Evolutionary conservation across 305 asterid species (phyloP).

Genomic region (Rubia peregrina): DNA sequence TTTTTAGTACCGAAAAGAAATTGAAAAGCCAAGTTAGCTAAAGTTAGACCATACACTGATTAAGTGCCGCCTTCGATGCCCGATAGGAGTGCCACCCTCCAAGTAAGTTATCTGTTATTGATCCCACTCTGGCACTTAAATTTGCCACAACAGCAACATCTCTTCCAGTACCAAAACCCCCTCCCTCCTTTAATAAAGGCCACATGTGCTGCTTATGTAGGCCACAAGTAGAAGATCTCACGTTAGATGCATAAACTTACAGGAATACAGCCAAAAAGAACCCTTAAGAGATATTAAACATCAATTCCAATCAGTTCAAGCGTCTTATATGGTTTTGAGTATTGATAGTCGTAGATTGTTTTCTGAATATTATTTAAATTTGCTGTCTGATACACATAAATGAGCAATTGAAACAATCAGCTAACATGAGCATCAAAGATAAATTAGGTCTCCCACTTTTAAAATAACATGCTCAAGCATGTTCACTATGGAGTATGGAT

Average conservation of each 20-base stretch:
- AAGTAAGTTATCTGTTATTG: slow-evolving; percentile 70
- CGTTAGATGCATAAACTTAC: not conserved
- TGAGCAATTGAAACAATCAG: not conserved
- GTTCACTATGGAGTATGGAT: no score
- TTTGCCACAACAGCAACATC: slow-evolving; percentile 64
- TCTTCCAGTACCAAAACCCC: slow-evolving; percentile 53
- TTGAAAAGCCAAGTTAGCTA: slow-evolving; percentile 6
- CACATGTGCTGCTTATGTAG: slow-evolving; percentile 67
- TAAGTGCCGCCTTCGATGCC: slow-evolving; percentile 76
- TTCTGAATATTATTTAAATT: not conserved
- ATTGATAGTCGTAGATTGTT: not conserved
- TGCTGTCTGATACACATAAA: not conserved
- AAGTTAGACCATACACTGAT: slow-evolving; percentile 53
- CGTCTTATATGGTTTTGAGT: not conserved
- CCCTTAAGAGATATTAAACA: not conserved
- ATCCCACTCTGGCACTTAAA: slow-evolving; percentile 90
- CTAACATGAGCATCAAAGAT: not conserved
- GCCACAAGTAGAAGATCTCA: slow-evolving; percentile 14
- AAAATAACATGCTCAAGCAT: not conserved
- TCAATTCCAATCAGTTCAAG: not conserved
- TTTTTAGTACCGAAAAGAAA: not conserved
- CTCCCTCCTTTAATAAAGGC: slow-evolving; percentile 86
- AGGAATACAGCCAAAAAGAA: not conserved
- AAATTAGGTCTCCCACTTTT: not conserved
- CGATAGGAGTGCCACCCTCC: slow-evolving; percentile 99